These are phyloP conservation scores for Dimargaris xerosporica DNA, from an alignment of 192 early-diverging fungal species.

Conservation along the genomic window DNA sequence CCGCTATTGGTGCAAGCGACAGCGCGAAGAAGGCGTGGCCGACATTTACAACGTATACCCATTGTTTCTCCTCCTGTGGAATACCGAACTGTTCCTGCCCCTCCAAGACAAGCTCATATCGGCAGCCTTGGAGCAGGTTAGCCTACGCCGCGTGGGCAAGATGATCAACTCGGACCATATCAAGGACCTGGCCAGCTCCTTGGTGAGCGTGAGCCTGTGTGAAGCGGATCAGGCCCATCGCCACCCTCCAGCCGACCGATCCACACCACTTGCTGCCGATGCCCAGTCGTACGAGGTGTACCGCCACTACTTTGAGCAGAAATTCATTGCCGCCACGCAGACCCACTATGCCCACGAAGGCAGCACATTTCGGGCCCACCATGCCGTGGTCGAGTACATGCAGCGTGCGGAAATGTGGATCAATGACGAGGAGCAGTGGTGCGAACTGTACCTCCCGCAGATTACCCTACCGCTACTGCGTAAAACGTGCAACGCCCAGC, in stretches of 20 bases:
- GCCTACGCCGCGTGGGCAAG: background rate
- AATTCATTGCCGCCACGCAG: background rate
- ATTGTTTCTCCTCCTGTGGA: slow-evolving; percentile 60
- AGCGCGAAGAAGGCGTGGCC: slow-evolving; percentile 84
- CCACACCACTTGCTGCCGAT: too few species aligned
- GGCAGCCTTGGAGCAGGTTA: slow-evolving; percentile 21
- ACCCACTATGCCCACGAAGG: background rate
- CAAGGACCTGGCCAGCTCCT: background rate
- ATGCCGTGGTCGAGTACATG: slow-evolving; percentile 2
- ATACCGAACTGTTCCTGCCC: slow-evolving; percentile 55
- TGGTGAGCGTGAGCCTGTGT: background rate
- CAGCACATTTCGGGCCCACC: background rate
- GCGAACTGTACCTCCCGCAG: background rate
- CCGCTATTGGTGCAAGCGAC: slow-evolving; percentile 92
- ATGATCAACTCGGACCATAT: background rate
- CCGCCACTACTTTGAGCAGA: background rate
- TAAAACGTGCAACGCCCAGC: slow-evolving; percentile 53
- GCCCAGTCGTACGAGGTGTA: background rate
- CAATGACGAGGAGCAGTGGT: slow-evolving; percentile 5
- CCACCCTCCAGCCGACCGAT: too few species aligned
- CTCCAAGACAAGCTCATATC: slow-evolving; percentile 54
- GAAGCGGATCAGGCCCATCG: background rate
- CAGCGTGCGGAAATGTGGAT: slow-evolving; percentile 1
- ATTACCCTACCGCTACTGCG: background rate
- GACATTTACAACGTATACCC: slow-evolving; percentile 85